Percentiles rank a stretch among this genome's conserved stretches.
phyloP scores from a whole-genome alignment of 2,329 filamentous ascomycete species.

The Aspergillus hiratsukae region DNA sequence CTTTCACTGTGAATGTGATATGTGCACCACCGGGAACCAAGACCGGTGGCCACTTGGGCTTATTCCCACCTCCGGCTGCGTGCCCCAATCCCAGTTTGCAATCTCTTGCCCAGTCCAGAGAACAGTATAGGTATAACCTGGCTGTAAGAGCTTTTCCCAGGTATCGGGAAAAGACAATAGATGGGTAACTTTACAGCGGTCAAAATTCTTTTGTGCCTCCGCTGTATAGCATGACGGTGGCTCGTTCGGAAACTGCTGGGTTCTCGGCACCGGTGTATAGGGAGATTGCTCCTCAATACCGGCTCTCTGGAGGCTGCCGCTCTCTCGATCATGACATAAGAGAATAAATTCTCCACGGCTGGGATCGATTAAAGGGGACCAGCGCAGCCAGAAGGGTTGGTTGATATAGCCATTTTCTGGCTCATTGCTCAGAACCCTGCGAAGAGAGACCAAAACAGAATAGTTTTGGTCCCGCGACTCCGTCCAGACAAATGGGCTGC shows the following conservation, averaged over 20 bases:
- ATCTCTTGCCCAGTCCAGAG: slow-evolving; percentile 2
- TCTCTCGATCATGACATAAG: not conserved
- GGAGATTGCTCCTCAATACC: not conserved
- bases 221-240: not conserved
- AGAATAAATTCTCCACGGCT: too few relatives aligned
- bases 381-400: too few relatives aligned
- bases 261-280: not conserved
- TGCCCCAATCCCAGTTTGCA: slow-evolving; percentile 1
- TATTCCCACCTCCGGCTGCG: not conserved
- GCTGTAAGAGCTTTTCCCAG: slow-evolving; percentile 2
- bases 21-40: slow-evolving; percentile 1
- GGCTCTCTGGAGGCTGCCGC: not conserved
- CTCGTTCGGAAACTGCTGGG: not conserved
- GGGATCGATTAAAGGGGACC: too few relatives aligned
- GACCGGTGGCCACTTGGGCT: not conserved
- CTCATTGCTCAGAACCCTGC: too few relatives aligned
- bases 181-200: not conserved
- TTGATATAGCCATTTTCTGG: too few relatives aligned
- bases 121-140: slow-evolving; percentile 1
- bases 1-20: not conserved
- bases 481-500: too few relatives aligned
- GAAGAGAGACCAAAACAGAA: too few relatives aligned
- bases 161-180: not conserved
- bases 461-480: too few relatives aligned
- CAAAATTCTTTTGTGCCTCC: not conserved